phyloP scores from a whole-genome alignment of 371 early-diverging fungal genomes.

The Saksenaea vasiformis region DNA sequence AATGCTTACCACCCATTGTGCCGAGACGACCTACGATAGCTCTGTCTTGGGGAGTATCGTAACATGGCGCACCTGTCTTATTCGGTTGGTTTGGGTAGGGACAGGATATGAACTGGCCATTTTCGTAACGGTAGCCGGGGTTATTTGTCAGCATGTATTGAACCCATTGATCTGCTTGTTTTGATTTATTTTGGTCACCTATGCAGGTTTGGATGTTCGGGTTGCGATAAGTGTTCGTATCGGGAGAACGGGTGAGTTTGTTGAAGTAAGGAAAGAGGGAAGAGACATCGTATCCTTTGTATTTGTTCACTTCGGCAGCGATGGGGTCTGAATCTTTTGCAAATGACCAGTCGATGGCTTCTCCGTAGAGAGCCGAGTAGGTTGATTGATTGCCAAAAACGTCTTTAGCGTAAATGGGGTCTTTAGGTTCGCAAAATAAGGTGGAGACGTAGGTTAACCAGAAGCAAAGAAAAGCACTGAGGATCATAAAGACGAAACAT shows the following conservation, averaged over 20 bases:
- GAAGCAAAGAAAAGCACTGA: constrained; percentile 35
- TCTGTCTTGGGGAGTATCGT: constrained; percentile 13
- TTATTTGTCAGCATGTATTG: constrained; percentile 29
- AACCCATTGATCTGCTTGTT: constrained; percentile 41
- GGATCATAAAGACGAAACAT: constrained; percentile 25
- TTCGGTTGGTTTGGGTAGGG: constrained; percentile 38
- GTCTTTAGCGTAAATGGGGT: constrained; percentile 19
- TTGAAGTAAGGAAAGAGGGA: constrained; percentile 47
- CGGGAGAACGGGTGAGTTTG: constrained; percentile 22
- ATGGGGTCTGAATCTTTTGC: constrained; percentile 7
- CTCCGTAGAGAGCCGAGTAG: constrained; percentile 39
- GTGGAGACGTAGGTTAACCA: constrained; percentile 48
- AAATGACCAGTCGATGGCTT: constrained; percentile 38
- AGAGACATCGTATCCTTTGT: constrained; percentile 46
- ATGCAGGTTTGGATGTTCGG: constrained; percentile 38
- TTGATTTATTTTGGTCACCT: constrained; percentile 20
- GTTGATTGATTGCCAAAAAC: constrained; percentile 36
- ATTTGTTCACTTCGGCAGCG: constrained; percentile 31
- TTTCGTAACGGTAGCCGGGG: constrained; percentile 30
- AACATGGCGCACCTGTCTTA: constrained; percentile 43
- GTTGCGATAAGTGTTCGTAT: constrained; percentile 7
- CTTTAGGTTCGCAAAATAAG: constrained; percentile 45
- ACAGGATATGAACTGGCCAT: constrained; percentile 26
- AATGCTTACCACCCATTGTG: constrained; percentile 37
- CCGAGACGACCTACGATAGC: constrained; percentile 11